Evolutionary conservation across 179 eudicot species (phyloP), one percentile per base, ranked within the genome.

Genomic region (Pouteria campechiana): DNA sequence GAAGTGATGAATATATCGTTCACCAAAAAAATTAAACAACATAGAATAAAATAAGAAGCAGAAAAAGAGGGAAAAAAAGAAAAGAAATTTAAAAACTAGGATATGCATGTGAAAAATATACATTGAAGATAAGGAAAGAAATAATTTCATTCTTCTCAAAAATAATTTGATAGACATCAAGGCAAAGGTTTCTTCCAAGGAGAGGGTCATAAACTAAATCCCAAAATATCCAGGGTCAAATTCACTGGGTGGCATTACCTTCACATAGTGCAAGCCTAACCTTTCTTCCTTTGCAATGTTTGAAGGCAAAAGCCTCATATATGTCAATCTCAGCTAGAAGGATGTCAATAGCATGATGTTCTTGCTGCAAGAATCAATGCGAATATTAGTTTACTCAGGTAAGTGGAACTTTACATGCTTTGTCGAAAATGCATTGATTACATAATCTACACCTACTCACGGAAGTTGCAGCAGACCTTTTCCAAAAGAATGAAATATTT

Each of bases 241-340:
- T 7, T 28, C 30, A 15, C 45, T 27, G 15, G 8, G 4, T 37
- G 42, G 43, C 28, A 56, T 54, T 65, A 89, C 97, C 97, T 78
- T 89, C 81, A 55, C 97, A 89, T 23, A 89, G 87, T 20, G 97
- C 81, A 64, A 89, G 97, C 76, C 67, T 81, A 58, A 69, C 86
- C 76, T 61, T 85, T 60, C 97, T 76, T 56, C 93, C 93, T 63
- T 74, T 76, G 70, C 97, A 89, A 63, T 89, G 97, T 60, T 76
- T 89, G 69, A 89, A 89, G 53, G 93, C 70, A 60, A 89, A 89
- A 50, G 85, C 86, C 83, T 89, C 97, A 56, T 89, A 89, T 58
- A 86, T 78, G 65, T 89, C 97, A 35, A 89, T 79, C 73, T 89
- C 97, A 30, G 97, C 97, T 22, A 89, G 79, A 61, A 89, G 97